Conservation (phyloP, 768 basidiomycete species). For the Termitomyces sp. region DNA sequence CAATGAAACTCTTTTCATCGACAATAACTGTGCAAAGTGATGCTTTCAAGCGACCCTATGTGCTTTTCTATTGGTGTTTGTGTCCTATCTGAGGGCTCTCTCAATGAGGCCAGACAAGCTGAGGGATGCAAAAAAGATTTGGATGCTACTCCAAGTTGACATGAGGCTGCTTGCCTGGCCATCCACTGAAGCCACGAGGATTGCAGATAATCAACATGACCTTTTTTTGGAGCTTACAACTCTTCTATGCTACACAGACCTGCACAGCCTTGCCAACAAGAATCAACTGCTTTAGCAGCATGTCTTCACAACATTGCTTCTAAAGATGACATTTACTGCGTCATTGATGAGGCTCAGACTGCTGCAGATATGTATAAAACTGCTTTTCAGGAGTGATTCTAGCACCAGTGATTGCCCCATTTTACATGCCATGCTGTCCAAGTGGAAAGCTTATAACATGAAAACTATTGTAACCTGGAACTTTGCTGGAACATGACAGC, state of each 20-base stretch:
- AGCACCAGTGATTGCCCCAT: not conserved
- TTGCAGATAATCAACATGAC: not conserved
- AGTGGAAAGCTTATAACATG: not conserved
- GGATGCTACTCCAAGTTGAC: conserved; percentile 1
- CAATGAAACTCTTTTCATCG: not conserved
- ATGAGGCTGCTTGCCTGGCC: not conserved
- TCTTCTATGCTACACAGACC: not conserved
- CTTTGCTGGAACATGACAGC: not conserved
- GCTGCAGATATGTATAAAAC: not conserved
- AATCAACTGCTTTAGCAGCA: not conserved
- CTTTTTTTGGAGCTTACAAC: not conserved
- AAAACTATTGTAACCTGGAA: not conserved
- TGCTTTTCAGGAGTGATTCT: not conserved
- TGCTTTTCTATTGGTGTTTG: not conserved
- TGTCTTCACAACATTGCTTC: not conserved
- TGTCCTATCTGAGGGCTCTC: not conserved
- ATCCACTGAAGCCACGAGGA: not conserved
- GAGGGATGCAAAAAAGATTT: not conserved
- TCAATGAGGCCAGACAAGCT: not conserved
- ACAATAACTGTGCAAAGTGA: not conserved
- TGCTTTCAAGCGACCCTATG: not conserved
- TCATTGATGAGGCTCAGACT: not conserved
- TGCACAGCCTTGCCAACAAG: not conserved
- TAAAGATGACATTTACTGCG: not conserved
- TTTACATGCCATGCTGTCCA: not conserved